These are phyloP conservation scores for Fusarium brachygibbosum DNA, from an alignment of 2,329 filamentous ascomycete genomes.

Conservation along the genomic window DNA sequence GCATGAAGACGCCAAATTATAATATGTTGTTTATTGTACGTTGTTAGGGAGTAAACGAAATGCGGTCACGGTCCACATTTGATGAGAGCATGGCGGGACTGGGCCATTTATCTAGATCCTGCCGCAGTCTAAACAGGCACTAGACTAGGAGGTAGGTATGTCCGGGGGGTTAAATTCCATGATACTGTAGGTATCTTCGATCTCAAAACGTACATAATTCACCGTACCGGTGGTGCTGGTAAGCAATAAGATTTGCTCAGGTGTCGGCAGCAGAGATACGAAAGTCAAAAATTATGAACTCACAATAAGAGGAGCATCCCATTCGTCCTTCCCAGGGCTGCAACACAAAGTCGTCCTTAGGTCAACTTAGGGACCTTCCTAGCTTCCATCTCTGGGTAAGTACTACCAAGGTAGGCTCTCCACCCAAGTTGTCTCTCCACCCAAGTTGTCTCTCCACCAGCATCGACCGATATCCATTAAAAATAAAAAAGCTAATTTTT, in stretches of 20 bases:
- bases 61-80: slow-evolving; percentile 29
- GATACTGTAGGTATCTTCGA: not conserved
- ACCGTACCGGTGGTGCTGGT: not conserved
- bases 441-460: not conserved
- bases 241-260: not conserved
- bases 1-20: slow-evolving; percentile 2
- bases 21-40: slow-evolving; percentile 4
- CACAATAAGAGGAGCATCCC: not conserved
- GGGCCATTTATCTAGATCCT: slow-evolving; percentile 28
- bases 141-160: not conserved
- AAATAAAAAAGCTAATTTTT: slow-evolving; percentile 34
- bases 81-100: slow-evolving; percentile 22
- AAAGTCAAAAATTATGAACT: not conserved
- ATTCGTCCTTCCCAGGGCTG: not conserved
- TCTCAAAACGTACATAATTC: not conserved
- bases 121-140: slow-evolving; percentile 10
- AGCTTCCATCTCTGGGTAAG: not conserved
- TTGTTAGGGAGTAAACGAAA: slow-evolving; percentile 16
- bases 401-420: no score
- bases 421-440: slow-evolving; percentile 7
- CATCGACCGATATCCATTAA: slow-evolving; percentile 8
- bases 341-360: not conserved
- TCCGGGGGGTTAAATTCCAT: not conserved
- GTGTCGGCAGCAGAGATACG: not conserved
- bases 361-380: not conserved